phyloP scores from a whole-genome alignment of 495 filamentous ascomycete species.

The Delitschia confertaspora region DNA sequence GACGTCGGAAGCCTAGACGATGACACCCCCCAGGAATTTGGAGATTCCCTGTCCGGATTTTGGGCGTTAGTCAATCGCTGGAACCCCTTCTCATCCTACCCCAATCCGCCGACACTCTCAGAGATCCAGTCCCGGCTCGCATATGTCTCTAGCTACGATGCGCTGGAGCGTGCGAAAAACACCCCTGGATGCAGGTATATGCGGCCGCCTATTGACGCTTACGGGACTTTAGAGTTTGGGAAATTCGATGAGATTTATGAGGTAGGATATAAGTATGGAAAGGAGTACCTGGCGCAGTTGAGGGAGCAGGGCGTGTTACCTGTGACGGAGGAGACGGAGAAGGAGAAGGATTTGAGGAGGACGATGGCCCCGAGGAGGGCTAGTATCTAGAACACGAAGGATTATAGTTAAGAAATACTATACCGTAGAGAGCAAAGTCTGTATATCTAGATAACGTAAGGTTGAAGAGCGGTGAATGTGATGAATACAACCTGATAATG shows the following conservation, averaged over 20 bases:
- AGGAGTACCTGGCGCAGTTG: constrained; percentile 62
- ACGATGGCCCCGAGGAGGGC: constrained; percentile 90
- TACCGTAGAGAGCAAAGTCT: no score
- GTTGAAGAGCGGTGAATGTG: no score
- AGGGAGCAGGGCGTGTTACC: constrained; percentile 67
- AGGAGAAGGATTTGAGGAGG: constrained; percentile 77
- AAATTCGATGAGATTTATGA: constrained; percentile 96
- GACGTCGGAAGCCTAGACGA: constrained; percentile 91
- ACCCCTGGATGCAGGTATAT: constrained; percentile 86
- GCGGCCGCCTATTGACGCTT: constrained; percentile 86
- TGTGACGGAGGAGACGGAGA: constrained; percentile 64
- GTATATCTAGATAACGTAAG: no score
- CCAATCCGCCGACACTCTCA: constrained; percentile 88
- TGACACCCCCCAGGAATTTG: constrained; percentile 79
- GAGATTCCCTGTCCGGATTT: constrained; percentile 88
- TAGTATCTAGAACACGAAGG: constrained; percentile 68
- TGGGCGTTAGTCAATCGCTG: constrained; percentile 92
- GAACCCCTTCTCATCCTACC: constrained; percentile 81
- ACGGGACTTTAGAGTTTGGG: constrained; percentile 89
- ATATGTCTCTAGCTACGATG: constrained; percentile 88
- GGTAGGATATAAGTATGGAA: constrained; percentile 78
- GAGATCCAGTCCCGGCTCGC: constrained; percentile 93
- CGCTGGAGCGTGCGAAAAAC: constrained; percentile 83
- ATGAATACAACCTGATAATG: no score
- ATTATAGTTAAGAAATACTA: no score